These are phyloP conservation scores for Dictyostelium capitatum DNA, from an alignment of 78 protist species.

Conservation along the genomic window DNA sequence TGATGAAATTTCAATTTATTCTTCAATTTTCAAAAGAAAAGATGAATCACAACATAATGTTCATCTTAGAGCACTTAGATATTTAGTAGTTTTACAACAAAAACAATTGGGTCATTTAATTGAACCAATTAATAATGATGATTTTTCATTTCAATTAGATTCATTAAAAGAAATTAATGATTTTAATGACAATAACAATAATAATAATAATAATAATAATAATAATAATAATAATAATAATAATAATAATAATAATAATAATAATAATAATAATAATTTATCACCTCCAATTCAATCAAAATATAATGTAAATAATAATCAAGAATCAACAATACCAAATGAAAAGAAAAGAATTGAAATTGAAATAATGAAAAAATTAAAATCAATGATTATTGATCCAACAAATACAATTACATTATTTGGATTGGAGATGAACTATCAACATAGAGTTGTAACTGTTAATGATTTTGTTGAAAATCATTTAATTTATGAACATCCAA, in stretches of 20 bases:
- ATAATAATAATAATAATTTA: not conserved
- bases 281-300: not conserved
- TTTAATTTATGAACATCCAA: not conserved
- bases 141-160: not conserved
- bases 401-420: too few relatives aligned
- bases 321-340: not conserved
- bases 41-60: slow-evolving; percentile 1
- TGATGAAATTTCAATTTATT: not conserved
- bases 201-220: not conserved
- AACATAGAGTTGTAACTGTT: not conserved
- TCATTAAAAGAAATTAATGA: not conserved
- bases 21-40: not conserved
- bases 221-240: not conserved
- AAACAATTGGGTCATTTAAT: not conserved
- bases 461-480: not conserved
- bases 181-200: not conserved
- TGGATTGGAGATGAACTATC: not conserved
- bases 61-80: not conserved
- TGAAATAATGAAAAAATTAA: not conserved
- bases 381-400: too few relatives aligned
- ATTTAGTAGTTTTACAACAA: slow-evolving; percentile 3
- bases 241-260: not conserved
- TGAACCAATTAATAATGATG: not conserved
- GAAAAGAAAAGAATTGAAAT: not conserved
- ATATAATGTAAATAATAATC: not conserved